Conservation (phyloP, 306 rosid genomes). For the Adenanthera pavonina region DNA sequence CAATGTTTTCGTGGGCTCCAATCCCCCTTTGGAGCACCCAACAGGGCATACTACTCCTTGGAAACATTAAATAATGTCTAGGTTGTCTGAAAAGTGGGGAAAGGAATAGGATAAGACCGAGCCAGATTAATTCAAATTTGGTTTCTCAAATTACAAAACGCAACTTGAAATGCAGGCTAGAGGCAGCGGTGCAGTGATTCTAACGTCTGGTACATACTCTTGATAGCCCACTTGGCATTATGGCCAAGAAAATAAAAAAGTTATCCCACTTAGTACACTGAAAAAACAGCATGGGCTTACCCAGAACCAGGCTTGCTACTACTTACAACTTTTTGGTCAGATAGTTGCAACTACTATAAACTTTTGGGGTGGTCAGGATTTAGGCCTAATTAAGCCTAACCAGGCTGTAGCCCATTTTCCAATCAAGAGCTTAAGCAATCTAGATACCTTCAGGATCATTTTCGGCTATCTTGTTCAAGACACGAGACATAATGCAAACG, state of each 20-base stretch:
- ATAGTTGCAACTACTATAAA: neutral
- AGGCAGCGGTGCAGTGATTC: neutral
- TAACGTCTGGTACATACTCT: neutral
- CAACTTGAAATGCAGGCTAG: neutral
- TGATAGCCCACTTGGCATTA: neutral
- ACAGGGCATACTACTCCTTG: no score
- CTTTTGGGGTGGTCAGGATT: neutral
- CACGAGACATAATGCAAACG: neutral
- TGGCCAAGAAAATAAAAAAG: no score
- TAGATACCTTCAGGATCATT: neutral
- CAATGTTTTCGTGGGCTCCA: neutral
- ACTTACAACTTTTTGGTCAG: neutral
- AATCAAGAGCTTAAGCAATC: neutral
- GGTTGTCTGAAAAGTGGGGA: neutral
- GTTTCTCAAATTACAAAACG: neutral
- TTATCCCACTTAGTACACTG: neutral
- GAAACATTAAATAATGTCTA: neutral
- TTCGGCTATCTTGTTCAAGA: neutral
- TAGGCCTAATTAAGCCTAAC: neutral
- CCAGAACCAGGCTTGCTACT: neutral
- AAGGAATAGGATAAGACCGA: neutral
- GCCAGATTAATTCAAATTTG: slow-evolving; percentile 3
- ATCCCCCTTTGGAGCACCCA: neutral
- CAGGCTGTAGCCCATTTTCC: neutral
- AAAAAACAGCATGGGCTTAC: neutral